Conservation (phyloP, 345 rosid genomes). For the Melastoma malabathricum region DNA sequence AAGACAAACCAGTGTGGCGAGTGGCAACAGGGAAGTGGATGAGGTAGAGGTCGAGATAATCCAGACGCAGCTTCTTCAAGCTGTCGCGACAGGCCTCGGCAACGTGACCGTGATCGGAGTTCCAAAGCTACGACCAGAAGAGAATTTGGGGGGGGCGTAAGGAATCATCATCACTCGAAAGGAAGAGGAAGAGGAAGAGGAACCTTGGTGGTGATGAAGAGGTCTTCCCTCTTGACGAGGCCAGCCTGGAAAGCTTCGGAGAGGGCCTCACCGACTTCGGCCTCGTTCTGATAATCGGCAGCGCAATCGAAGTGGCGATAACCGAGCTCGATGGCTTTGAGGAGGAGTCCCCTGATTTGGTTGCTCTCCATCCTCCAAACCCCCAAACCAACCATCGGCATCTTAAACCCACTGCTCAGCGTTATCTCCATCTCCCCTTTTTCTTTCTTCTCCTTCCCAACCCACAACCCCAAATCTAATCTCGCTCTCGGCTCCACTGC, state of each 20-base stretch:
- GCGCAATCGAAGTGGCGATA: conserved; percentile 94
- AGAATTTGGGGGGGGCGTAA: neutral
- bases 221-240: conserved; percentile 70
- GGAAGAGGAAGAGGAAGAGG: neutral
- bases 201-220: conserved; percentile 79
- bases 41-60: conserved; percentile 80
- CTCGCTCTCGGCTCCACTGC: no score
- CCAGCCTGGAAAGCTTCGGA: conserved; percentile 49
- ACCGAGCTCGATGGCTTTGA: conserved; percentile 65
- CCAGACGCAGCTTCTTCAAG: conserved; percentile 74
- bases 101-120: conserved; percentile 89
- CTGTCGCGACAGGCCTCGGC: conserved; percentile 79
- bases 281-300: conserved; percentile 67
- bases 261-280: conserved; percentile 64
- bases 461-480: no score
- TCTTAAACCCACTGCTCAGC: conserved; percentile 60
- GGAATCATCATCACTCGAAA: neutral
- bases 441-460: no score
- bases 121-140: conserved; percentile 55
- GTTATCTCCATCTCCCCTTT: conserved; percentile 50
- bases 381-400: conserved; percentile 72
- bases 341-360: conserved; percentile 48
- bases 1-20: conserved; percentile 58
- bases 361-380: conserved; percentile 81
- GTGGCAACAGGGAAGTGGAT: conserved; percentile 82